A percentile compares a stretch with the other conserved stretches of the same genome.
Conservation (phyloP, 371 early-diverging fungal species). For the Encephalitozoon cuniculi region DNA sequence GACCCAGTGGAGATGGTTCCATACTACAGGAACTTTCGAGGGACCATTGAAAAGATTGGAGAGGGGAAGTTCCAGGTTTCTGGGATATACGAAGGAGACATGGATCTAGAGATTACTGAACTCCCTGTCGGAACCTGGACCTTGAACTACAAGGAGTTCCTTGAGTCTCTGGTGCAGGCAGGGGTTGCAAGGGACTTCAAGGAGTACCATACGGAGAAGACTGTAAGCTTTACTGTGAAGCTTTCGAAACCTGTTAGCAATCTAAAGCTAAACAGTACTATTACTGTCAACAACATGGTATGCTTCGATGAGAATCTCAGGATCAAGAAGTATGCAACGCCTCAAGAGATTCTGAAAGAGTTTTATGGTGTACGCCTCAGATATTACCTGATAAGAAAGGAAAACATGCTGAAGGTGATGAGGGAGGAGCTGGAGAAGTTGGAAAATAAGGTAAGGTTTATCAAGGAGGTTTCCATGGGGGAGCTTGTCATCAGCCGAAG, state of each 20-base stretch:
- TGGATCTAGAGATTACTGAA: slow-evolving; percentile 73
- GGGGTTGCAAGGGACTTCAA: slow-evolving; percentile 64
- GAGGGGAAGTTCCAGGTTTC: slow-evolving; percentile 66
- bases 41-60: slow-evolving; percentile 59
- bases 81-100: slow-evolving; percentile 71
- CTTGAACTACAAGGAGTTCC: slow-evolving; percentile 75
- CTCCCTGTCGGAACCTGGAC: slow-evolving; percentile 90
- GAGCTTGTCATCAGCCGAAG: slow-evolving; percentile 75
- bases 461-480: slow-evolving; percentile 75
- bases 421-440: slow-evolving; percentile 68
- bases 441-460: slow-evolving; percentile 83
- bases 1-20: slow-evolving; percentile 73
- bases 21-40: slow-evolving; percentile 86
- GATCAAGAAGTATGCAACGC: slow-evolving; percentile 71
- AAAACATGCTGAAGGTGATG: slow-evolving; percentile 67
- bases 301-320: slow-evolving; percentile 83
- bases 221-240: slow-evolving; percentile 73
- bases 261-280: slow-evolving; percentile 69
- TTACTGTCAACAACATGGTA: slow-evolving; percentile 81
- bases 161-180: slow-evolving; percentile 68
- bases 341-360: slow-evolving; percentile 77
- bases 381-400: slow-evolving; percentile 82
- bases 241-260: slow-evolving; percentile 66
- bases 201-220: slow-evolving; percentile 62
- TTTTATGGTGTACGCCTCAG: slow-evolving; percentile 77